Evolutionary conservation across 2,329 filamentous ascomycete genomes (phyloP).

Genomic region (Chaetomiaceae sp.): DNA sequence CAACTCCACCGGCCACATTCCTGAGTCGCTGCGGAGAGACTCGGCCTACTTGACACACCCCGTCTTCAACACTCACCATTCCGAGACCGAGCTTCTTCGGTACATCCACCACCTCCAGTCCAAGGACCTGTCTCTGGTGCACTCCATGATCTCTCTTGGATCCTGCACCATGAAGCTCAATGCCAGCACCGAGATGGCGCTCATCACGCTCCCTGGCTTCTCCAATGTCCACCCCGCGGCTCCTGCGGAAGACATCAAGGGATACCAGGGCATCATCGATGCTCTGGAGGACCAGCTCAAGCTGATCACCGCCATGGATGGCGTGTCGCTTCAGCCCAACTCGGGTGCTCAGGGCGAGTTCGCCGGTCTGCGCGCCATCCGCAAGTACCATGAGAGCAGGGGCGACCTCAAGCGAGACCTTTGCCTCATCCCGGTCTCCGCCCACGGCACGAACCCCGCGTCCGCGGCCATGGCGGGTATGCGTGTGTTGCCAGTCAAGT

Average conservation of each 20-base stretch:
- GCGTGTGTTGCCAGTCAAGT: slow-evolving; percentile 90
- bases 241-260: slow-evolving; percentile 56
- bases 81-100: slow-evolving; percentile 86
- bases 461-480: slow-evolving; percentile 95
- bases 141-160: slow-evolving; percentile 96
- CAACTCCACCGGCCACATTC: slow-evolving; percentile 38
- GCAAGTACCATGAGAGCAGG: slow-evolving; percentile 71
- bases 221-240: slow-evolving; percentile 78
- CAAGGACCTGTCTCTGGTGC: slow-evolving; percentile 87
- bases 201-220: slow-evolving; percentile 72
- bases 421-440: slow-evolving; percentile 90
- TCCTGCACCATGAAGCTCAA: slow-evolving; percentile 99
- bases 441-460: slow-evolving; percentile 92
- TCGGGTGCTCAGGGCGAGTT: slow-evolving; percentile 96
- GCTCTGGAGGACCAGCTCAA: slow-evolving; percentile 72
- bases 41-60: slow-evolving; percentile 79
- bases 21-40: slow-evolving; percentile 60
- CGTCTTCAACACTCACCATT: slow-evolving; percentile 92
- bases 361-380: slow-evolving; percentile 80
- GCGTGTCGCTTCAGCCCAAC: slow-evolving; percentile 88
- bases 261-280: slow-evolving; percentile 65
- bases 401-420: slow-evolving; percentile 73
- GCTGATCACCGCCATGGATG: slow-evolving; percentile 83
- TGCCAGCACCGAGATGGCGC: slow-evolving; percentile 86
- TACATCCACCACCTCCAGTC: slow-evolving; percentile 93